Conservation (phyloP, 2,329 filamentous ascomycete genomes). For the Emmonsiellopsis sp. region DNA sequence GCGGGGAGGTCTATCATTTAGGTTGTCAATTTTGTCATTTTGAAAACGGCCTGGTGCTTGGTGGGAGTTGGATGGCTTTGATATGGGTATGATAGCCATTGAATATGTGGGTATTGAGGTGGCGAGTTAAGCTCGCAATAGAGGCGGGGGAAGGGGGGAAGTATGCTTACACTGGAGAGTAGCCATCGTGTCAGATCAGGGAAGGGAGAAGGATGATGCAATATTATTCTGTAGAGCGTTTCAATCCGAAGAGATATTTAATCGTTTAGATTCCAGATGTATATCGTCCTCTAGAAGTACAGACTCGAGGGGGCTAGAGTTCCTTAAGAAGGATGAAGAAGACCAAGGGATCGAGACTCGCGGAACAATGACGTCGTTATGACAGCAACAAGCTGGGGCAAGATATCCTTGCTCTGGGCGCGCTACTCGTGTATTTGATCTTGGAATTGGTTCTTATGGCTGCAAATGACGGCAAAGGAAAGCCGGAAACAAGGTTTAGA, state of each 20-base stretch:
- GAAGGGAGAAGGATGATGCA: neutral
- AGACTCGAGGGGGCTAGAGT: neutral
- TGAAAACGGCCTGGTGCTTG: neutral
- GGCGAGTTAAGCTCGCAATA: neutral
- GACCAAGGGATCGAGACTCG: slow-evolving; percentile 1
- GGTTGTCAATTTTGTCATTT: too few relatives aligned
- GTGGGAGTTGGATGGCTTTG: neutral
- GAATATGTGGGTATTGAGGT: neutral
- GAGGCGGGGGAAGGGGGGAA: neutral
- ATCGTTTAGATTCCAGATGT: neutral
- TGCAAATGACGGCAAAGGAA: too few relatives aligned
- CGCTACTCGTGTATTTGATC: too few relatives aligned
- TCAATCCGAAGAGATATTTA: neutral
- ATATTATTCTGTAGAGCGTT: neutral
- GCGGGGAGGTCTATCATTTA: slow-evolving; percentile 53
- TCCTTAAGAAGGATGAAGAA: neutral
- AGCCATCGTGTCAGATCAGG: slow-evolving; percentile 39
- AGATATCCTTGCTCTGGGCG: neutral
- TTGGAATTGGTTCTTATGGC: neutral
- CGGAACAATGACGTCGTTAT: slow-evolving; percentile 3
- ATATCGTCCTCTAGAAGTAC: neutral
- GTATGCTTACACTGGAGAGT: slow-evolving; percentile 46
- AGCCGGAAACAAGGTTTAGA: too few relatives aligned
- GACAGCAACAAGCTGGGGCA: neutral
- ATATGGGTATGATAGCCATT: neutral